A percentile compares a stretch with the other conserved stretches of the same genome.
These are phyloP conservation scores for Helicostylum pulchrum DNA, from an alignment of 192 early-diverging fungal species.

Conservation along the genomic window DNA sequence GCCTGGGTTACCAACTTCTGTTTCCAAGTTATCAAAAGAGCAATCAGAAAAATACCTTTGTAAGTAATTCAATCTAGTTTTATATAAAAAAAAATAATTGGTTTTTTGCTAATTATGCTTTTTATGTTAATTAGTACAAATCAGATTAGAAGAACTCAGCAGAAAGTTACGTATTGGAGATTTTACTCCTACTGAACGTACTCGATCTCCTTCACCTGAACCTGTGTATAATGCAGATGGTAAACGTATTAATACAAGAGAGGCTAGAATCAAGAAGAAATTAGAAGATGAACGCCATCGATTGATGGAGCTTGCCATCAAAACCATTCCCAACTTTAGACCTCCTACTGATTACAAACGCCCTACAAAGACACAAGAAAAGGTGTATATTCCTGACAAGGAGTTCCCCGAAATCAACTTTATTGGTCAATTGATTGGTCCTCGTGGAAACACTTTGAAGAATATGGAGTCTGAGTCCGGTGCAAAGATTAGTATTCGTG, in stretches of 20 bases:
- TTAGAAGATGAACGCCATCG: slow-evolving; percentile 91
- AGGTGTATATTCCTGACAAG: slow-evolving; percentile 92
- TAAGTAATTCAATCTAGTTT: slow-evolving; percentile 33
- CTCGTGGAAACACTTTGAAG: slow-evolving; percentile 95
- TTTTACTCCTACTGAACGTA: slow-evolving; percentile 71
- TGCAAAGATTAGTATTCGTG: slow-evolving; percentile 95
- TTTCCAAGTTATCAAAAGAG: slow-evolving; percentile 72
- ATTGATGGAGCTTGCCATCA: slow-evolving; percentile 77
- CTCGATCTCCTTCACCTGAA: slow-evolving; percentile 93
- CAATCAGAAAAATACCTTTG: slow-evolving; percentile 77
- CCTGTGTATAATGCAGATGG: slow-evolving; percentile 91
- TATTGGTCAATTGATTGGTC: slow-evolving; percentile 94
- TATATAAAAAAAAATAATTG: too few species aligned
- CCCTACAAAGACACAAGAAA: slow-evolving; percentile 81
- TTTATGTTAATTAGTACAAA: slow-evolving; percentile 51
- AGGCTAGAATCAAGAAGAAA: slow-evolving; percentile 84
- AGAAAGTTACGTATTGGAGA: slow-evolving; percentile 78
- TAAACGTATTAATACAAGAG: slow-evolving; percentile 94
- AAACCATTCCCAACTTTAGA: slow-evolving; percentile 73
- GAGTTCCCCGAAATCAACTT: slow-evolving; percentile 98
- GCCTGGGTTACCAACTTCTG: slow-evolving; percentile 75
- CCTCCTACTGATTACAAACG: slow-evolving; percentile 91
- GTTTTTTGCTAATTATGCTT: not conserved
- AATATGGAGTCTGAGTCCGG: slow-evolving; percentile 94
- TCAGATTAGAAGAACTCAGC: slow-evolving; percentile 91